Conservation (phyloP, 352 stramenopile species). For the Elongisporangium prolatum region DNA sequence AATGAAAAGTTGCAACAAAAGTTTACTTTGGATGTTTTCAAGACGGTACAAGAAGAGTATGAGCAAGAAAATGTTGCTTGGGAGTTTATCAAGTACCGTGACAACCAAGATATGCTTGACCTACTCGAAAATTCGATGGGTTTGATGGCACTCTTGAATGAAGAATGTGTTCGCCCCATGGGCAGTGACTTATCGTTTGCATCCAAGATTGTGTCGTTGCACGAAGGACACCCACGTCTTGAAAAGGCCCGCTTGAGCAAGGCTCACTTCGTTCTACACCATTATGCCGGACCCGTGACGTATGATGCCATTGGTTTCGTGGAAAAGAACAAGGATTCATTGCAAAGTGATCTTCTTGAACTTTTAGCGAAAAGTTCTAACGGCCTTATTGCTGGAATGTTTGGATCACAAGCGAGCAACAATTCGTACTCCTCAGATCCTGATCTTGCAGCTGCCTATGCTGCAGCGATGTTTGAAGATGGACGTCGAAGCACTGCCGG, state of each 20-base stretch:
- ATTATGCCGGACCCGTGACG: conserved; percentile 79
- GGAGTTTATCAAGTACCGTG: conserved; percentile 81
- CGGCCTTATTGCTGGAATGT: conserved; percentile 63
- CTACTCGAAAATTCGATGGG: conserved; percentile 88
- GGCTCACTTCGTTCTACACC: conserved; percentile 76
- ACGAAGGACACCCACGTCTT: conserved; percentile 74
- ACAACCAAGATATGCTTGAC: conserved; percentile 91
- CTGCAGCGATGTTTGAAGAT: conserved; percentile 39
- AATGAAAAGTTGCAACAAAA: conserved; percentile 95
- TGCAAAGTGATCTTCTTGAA: conserved; percentile 75
- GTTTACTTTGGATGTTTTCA: conserved; percentile 85
- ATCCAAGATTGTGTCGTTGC: conserved; percentile 83
- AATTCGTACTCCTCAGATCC: conserved; percentile 21
- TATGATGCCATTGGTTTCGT: conserved; percentile 83
- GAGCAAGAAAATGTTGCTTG: conserved; percentile 62
- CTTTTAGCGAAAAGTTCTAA: conserved; percentile 69
- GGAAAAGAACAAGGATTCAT: conserved; percentile 86
- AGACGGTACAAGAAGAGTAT: conserved; percentile 86
- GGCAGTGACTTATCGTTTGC: conserved; percentile 84
- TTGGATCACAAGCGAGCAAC: conserved; percentile 17
- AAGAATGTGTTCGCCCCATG: conserved; percentile 88
- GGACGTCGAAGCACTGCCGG: conserved; percentile 40
- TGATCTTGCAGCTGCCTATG: conserved; percentile 47
- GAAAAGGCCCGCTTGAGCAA: conserved; percentile 70
- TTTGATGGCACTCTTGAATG: conserved; percentile 87